Evolutionary conservation across 2,329 filamentous ascomycete genomes (phyloP).

Genomic region (Trichophyton benhamiae): DNA sequence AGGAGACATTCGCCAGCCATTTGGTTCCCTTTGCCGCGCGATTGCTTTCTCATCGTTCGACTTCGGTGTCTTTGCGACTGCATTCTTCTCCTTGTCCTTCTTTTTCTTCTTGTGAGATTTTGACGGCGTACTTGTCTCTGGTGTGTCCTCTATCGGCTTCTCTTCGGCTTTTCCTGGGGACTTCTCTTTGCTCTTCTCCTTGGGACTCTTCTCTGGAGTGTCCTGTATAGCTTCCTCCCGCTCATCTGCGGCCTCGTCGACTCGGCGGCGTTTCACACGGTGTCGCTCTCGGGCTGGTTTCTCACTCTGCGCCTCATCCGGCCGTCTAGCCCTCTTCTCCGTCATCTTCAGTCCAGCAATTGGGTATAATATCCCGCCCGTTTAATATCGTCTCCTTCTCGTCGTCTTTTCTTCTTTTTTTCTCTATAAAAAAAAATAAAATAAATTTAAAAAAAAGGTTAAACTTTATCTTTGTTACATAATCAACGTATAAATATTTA

Average conservation of each 20-base stretch:
- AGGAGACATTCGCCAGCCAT: conserved; percentile 9
- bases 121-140: not conserved
- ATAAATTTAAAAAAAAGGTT: not conserved
- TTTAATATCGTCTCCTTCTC: not conserved
- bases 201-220: not conserved
- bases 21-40: not conserved
- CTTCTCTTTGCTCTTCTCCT: not conserved
- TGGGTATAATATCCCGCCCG: not conserved
- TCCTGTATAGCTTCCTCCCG: no score
- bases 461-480: not conserved
- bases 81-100: not conserved
- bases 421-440: not conserved
- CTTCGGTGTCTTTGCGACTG: not conserved
- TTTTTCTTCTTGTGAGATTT: not conserved
- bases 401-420: not conserved
- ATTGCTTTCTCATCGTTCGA: not conserved
- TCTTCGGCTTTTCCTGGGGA: not conserved
- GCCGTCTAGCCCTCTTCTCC: conserved; percentile 9
- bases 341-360: conserved; percentile 7
- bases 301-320: conserved; percentile 8
- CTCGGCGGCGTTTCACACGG: conserved; percentile 8
- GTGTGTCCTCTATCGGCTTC: not conserved
- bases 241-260: not conserved
- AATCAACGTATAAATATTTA: not conserved
- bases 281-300: conserved; percentile 7